Conservation (phyloP, 164 flowering plant species). For the Saururus chinensis region DNA sequence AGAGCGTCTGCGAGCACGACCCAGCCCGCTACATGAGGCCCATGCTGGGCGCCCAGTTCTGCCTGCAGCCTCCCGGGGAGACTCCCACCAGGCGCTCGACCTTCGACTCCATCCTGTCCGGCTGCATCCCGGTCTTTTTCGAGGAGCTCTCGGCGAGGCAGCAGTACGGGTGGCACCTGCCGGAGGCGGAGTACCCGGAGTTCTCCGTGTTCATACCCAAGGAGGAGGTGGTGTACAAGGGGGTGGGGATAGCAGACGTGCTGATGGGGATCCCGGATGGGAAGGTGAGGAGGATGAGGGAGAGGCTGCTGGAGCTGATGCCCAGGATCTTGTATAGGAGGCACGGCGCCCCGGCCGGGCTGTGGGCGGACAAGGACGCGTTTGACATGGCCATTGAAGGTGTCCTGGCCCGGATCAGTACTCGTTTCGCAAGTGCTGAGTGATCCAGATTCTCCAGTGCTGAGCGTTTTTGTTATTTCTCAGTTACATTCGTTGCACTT, state of each 20-base stretch:
- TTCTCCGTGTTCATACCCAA: slow-evolving; percentile 80
- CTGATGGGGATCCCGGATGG: slow-evolving; percentile 45
- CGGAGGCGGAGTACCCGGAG: slow-evolving; percentile 37
- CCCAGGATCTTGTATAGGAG: slow-evolving; percentile 68
- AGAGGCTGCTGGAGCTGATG: slow-evolving; percentile 58
- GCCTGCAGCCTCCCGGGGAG: slow-evolving; percentile 97
- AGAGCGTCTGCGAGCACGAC: slow-evolving; percentile 81
- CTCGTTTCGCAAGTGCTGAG: background rate
- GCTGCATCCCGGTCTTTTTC: slow-evolving; percentile 96
- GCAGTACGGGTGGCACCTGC: slow-evolving; percentile 86
- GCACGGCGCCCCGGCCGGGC: slow-evolving; percentile 61
- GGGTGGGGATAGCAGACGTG: slow-evolving; percentile 59
- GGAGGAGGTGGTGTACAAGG: slow-evolving; percentile 85
- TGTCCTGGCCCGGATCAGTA: slow-evolving; percentile 34
- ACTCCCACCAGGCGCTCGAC: slow-evolving; percentile 85
- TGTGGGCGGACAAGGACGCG: slow-evolving; percentile 59
- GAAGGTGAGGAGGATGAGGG: slow-evolving; percentile 70
- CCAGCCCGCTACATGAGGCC: slow-evolving; percentile 77
- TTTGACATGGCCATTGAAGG: slow-evolving; percentile 88
- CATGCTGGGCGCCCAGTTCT: slow-evolving; percentile 75
- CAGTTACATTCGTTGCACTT: background rate
- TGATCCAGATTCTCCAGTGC: background rate
- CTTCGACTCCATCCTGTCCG: slow-evolving; percentile 73
- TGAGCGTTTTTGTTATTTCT: too few species aligned
- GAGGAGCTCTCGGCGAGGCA: slow-evolving; percentile 64